Conservation (phyloP, 257 asterid species). For the Nyctanthes arbortristis region DNA sequence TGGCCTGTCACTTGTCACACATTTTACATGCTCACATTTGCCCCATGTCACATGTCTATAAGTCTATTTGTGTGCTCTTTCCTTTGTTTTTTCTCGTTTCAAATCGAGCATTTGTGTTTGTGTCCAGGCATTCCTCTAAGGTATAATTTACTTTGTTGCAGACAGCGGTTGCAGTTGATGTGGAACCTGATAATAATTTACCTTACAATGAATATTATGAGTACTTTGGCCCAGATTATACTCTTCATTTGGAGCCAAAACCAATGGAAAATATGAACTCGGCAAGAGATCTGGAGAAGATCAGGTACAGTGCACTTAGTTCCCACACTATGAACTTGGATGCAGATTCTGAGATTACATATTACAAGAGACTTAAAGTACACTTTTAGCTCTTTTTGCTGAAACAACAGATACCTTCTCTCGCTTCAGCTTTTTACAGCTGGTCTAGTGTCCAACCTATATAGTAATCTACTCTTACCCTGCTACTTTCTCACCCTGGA, state of each 20-base stretch:
- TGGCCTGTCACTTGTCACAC: too few relatives aligned
- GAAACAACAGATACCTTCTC: neutral
- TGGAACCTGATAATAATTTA: conserved; percentile 81
- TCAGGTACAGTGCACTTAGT: conserved; percentile 43
- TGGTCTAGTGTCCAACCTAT: neutral
- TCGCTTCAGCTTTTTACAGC: neutral
- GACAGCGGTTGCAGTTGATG: conserved; percentile 94
- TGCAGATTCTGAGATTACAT: neutral
- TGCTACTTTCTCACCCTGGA: neutral
- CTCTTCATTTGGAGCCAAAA: conserved; percentile 70
- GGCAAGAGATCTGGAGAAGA: conserved; percentile 68
- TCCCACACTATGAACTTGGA: conserved; percentile 8
- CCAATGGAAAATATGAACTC: conserved; percentile 67
- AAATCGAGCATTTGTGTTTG: neutral
- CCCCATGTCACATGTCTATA: neutral
- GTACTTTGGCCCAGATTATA: conserved; percentile 89
- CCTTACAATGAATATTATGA: conserved; percentile 89
- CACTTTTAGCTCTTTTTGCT: neutral
- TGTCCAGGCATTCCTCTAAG: conserved; percentile 16
- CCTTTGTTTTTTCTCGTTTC: neutral
- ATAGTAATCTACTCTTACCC: neutral
- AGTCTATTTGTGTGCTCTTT: neutral
- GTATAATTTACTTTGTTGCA: conserved; percentile 37
- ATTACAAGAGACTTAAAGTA: neutral
- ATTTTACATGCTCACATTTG: neutral